These are phyloP conservation scores for Clarireedia hainanense DNA, from an alignment of 2,329 filamentous ascomycete genomes.

Conservation along the genomic window DNA sequence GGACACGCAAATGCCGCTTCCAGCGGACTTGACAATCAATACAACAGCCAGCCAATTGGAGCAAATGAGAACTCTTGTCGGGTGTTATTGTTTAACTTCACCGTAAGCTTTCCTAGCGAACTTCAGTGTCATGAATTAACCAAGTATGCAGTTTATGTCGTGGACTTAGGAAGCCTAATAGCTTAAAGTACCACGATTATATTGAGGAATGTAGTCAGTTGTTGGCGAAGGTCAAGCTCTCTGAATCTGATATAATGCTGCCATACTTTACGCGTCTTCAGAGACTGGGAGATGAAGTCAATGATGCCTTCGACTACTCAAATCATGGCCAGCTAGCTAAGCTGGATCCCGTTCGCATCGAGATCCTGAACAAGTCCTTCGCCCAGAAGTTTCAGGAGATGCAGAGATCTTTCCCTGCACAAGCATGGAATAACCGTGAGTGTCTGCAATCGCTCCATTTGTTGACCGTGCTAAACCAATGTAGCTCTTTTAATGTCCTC, in stretches of 20 bases:
- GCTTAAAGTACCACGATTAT: slow-evolving; percentile 19
- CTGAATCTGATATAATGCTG: slow-evolving; percentile 21
- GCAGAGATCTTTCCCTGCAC: slow-evolving; percentile 15
- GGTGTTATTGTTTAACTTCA: slow-evolving; percentile 23
- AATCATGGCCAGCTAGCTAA: slow-evolving; percentile 12
- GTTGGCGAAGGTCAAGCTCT: slow-evolving; percentile 13
- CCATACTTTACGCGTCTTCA: slow-evolving; percentile 22
- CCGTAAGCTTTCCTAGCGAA: slow-evolving; percentile 15
- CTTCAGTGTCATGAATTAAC: not conserved
- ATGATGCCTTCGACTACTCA: slow-evolving; percentile 23
- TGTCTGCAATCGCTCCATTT: not conserved
- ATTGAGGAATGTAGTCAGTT: slow-evolving; percentile 21
- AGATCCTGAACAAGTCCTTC: slow-evolving; percentile 22
- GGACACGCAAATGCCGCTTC: not conserved
- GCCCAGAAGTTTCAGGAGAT: slow-evolving; percentile 20
- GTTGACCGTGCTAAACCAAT: not conserved
- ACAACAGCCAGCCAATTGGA: slow-evolving; percentile 12
- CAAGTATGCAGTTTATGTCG: slow-evolving; percentile 16
- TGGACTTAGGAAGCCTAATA: slow-evolving; percentile 23
- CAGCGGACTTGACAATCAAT: not conserved
- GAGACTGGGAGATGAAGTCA: slow-evolving; percentile 23
- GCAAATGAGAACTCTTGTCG: slow-evolving; percentile 20
- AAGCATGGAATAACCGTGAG: slow-evolving; percentile 22
- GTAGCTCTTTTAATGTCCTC: not conserved
- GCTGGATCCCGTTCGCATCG: slow-evolving; percentile 19